Percentiles rank a stretch among this genome's conserved stretches.
Evolutionary conservation across 2,329 filamentous ascomycete species (phyloP).

Genomic region (Apiospora sp.): DNA sequence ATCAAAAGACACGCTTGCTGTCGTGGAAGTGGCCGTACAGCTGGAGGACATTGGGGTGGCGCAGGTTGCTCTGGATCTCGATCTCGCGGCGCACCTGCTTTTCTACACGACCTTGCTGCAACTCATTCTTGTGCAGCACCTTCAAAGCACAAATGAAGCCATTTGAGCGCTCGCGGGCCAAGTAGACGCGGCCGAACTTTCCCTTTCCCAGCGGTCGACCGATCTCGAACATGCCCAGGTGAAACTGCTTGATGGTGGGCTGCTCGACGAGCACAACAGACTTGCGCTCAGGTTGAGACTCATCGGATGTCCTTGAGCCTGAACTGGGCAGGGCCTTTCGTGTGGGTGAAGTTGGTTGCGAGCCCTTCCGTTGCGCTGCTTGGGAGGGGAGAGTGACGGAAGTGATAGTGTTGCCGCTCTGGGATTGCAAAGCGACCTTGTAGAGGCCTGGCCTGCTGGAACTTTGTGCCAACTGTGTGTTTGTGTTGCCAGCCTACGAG

Average conservation of each 20-base stretch:
- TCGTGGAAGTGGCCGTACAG: constrained; percentile 91
- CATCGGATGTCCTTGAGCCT: constrained; percentile 53
- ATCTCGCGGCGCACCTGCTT: constrained; percentile 89
- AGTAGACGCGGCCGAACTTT: constrained; percentile 87
- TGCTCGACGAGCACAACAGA: constrained; percentile 64
- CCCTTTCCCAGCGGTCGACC: constrained; percentile 86
- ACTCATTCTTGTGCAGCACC: constrained; percentile 83
- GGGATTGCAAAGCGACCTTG: constrained; percentile 84
- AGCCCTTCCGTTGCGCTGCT: constrained; percentile 62
- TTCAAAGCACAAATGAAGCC: constrained; percentile 89
- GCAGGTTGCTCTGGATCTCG: constrained; percentile 87
- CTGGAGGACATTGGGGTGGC: constrained; percentile 85
- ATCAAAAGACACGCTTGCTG: constrained; percentile 88
- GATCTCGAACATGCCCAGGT: constrained; percentile 94
- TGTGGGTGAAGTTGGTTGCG: constrained; percentile 57
- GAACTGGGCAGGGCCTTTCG: constrained; percentile 57
- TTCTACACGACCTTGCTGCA: constrained; percentile 80
- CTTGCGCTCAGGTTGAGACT: constrained; percentile 58
- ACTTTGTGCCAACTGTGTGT: constrained; percentile 56
- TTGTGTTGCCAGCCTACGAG: constrained; percentile 32
- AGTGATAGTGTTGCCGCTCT: constrained; percentile 69
- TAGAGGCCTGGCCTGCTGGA: constrained; percentile 80
- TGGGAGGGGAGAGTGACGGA: constrained; percentile 74
- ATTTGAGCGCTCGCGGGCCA: constrained; percentile 79
- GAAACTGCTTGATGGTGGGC: constrained; percentile 70